A percentile compares a stretch with the other conserved stretches of the same genome.
phyloP scores from a whole-genome alignment of 1,284 basidiomycete genomes.

The Anthracocystis panici-leucophaei region DNA sequence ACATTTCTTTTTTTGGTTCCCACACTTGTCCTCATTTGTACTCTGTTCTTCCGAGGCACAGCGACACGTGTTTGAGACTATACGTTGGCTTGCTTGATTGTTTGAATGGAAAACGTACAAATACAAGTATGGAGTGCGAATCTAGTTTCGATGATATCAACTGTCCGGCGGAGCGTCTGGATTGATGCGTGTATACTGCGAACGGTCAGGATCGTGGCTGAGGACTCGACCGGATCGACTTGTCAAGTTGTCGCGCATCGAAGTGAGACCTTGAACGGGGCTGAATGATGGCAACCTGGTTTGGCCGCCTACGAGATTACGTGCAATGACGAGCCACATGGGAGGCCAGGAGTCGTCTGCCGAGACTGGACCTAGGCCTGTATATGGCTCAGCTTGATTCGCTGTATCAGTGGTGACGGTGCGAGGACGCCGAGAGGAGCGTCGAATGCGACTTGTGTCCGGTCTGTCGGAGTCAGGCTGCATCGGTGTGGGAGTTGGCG shows the following conservation, averaged over 20 bases:
- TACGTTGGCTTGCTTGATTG: background rate
- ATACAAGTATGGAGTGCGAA: slow-evolving; percentile 15
- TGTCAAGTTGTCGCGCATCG: slow-evolving; percentile 19
- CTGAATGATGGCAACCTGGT: slow-evolving; percentile 15
- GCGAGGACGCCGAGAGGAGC: slow-evolving; percentile 36
- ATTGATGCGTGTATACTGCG: slow-evolving; percentile 29
- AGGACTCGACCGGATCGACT: slow-evolving; percentile 23
- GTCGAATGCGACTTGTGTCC: slow-evolving; percentile 32
- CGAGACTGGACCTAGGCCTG: slow-evolving; percentile 25
- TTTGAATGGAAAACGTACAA: slow-evolving; percentile 6
- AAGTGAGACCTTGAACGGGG: slow-evolving; percentile 19
- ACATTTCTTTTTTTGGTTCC: slow-evolving; percentile 32
- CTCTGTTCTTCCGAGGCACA: background rate
- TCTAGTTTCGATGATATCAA: background rate
- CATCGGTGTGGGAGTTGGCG: background rate
- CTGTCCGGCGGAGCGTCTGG: slow-evolving; percentile 17
- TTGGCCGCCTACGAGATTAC: slow-evolving; percentile 33
- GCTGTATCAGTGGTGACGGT: background rate
- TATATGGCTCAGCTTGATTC: background rate
- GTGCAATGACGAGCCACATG: slow-evolving; percentile 47
- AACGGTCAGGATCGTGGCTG: slow-evolving; percentile 20
- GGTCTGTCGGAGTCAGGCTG: slow-evolving; percentile 15
- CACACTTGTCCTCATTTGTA: background rate
- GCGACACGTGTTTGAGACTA: too few species aligned
- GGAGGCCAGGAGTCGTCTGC: slow-evolving; percentile 44